These are phyloP conservation scores for Hanseniaspora sp. DNA, from an alignment of 1,139 yeast genomes.

Conservation along the genomic window DNA sequence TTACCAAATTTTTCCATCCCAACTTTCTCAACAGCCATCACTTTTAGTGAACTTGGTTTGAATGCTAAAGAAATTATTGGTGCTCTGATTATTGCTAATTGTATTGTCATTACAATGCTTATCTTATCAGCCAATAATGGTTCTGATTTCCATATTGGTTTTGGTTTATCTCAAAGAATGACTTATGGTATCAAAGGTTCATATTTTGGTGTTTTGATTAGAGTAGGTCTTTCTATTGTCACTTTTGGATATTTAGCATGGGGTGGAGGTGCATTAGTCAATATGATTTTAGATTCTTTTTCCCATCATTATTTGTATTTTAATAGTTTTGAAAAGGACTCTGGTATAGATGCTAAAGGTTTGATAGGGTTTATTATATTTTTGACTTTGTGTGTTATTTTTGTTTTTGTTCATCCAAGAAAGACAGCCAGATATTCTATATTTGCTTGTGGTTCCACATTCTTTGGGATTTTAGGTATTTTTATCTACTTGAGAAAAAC, in stretches of 20 bases:
- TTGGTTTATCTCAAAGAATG: conserved; percentile 24
- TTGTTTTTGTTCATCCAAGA: conserved; percentile 24
- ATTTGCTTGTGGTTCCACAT: conserved; percentile 21
- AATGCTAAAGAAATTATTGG: conserved; percentile 29
- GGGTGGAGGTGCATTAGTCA: conserved; percentile 25
- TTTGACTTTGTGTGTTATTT: conserved; percentile 25
- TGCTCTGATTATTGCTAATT: conserved; percentile 26
- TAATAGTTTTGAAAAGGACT: conserved; percentile 23
- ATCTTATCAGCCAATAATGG: conserved; percentile 26
- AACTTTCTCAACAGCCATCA: conserved; percentile 27
- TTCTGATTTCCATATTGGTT: conserved; percentile 25
- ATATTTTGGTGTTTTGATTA: conserved; percentile 23
- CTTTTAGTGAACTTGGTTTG: conserved; percentile 24
- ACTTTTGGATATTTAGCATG: conserved; percentile 27
- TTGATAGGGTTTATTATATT: conserved; percentile 28
- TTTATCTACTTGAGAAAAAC: conserved; percentile 21
- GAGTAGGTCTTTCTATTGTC: conserved; percentile 25
- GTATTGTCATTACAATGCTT: conserved; percentile 20
- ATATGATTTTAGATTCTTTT: conserved; percentile 24
- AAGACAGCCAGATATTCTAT: conserved; percentile 19
- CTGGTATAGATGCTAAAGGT: conserved; percentile 26
- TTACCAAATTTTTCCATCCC: conserved; percentile 25
- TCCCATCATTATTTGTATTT: conserved; percentile 23
- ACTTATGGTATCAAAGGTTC: conserved; percentile 27
- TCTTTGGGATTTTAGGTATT: conserved; percentile 23